Conservation (phyloP, 1,284 basidiomycete genomes). For the Pholiota adiposa region DNA sequence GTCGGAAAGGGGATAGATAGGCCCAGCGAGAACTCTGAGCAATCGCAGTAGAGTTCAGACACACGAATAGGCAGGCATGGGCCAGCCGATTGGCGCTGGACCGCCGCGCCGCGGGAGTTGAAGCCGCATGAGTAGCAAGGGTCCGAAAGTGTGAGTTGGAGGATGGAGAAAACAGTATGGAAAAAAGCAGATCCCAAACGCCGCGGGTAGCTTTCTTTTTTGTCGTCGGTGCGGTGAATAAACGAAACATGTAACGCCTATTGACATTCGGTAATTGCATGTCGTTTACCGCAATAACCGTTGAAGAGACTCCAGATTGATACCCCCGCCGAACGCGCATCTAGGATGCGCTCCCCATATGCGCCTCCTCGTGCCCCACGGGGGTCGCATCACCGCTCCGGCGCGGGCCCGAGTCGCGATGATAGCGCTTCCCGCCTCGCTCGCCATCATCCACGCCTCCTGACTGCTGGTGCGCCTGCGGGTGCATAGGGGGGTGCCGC, state of each 20-base stretch:
- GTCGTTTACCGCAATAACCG: too few species aligned
- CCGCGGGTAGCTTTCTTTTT: background rate
- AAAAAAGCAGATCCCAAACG: background rate
- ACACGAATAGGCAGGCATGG: constrained; percentile 11
- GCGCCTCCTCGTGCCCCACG: background rate
- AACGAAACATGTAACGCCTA: too few species aligned
- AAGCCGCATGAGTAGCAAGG: background rate
- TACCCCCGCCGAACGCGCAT: background rate
- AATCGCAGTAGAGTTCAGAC: background rate
- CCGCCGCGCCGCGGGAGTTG: background rate
- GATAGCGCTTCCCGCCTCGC: constrained; percentile 57
- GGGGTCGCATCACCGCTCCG: background rate
- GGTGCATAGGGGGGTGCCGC: too few species aligned
- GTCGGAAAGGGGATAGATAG: too few species aligned
- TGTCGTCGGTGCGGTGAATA: too few species aligned
- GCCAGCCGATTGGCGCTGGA: background rate
- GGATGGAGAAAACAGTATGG: background rate
- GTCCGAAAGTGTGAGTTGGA: background rate
- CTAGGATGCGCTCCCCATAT: background rate
- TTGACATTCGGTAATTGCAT: too few species aligned
- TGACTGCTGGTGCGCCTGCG: constrained; percentile 30
- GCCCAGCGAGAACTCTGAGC: too few species aligned
- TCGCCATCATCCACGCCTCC: constrained; percentile 5
- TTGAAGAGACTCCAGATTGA: too few species aligned
- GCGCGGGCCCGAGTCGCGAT: constrained; percentile 38